Percentiles rank a stretch among this genome's conserved stretches.
phyloP scores from a whole-genome alignment of 495 filamentous ascomycete species.

The Penicillium turbatum region DNA sequence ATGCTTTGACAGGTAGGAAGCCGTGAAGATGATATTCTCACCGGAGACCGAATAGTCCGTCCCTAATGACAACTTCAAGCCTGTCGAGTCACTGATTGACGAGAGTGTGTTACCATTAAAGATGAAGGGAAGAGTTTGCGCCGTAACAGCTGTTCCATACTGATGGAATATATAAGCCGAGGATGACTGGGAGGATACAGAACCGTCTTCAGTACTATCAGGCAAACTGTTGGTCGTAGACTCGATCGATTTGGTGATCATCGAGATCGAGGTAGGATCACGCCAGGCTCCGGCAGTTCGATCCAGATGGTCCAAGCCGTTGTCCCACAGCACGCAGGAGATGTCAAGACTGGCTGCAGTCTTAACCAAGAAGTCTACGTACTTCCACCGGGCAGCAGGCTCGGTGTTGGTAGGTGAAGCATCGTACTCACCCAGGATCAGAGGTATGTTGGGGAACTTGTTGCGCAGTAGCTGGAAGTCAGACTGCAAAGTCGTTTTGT shows the following conservation, averaged over 20 bases:
- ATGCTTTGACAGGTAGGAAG: conserved; percentile 44
- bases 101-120: conserved; percentile 54
- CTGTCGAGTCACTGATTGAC: conserved; percentile 38
- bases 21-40: conserved; percentile 43
- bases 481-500: conserved; percentile 46
- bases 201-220: conserved; percentile 48
- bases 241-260: conserved; percentile 42
- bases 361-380: conserved; percentile 50
- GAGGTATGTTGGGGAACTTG: conserved; percentile 52
- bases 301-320: conserved; percentile 43
- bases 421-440: conserved; percentile 58
- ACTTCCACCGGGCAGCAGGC: conserved; percentile 54
- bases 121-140: conserved; percentile 41
- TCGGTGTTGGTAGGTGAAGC: conserved; percentile 47
- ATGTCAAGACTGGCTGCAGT: conserved; percentile 44
- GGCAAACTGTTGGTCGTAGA: conserved; percentile 49
- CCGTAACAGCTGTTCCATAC: conserved; percentile 40
- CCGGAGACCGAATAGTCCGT: conserved; percentile 47
- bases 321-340: conserved; percentile 55
- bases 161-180: conserved; percentile 55
- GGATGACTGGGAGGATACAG: conserved; percentile 40
- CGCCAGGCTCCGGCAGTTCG: conserved; percentile 44
- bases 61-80: conserved; percentile 25
- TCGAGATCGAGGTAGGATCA: conserved; percentile 45
- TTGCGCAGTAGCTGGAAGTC: conserved; percentile 49